Evolutionary conservation across 768 basidiomycete genomes (phyloP).

Genomic region (Mycena metata): DNA sequence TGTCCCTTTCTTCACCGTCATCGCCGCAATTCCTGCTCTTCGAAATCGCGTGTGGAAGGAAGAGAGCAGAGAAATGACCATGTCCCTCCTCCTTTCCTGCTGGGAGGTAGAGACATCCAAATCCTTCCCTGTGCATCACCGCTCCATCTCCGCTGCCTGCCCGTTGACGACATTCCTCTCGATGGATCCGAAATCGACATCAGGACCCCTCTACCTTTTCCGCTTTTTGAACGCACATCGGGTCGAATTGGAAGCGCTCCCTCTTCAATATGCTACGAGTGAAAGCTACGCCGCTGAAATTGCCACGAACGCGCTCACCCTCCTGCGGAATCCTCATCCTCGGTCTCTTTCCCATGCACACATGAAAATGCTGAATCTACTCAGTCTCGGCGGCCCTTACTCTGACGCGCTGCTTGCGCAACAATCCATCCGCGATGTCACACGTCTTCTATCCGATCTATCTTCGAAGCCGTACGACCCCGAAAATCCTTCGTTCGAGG

Average conservation of each 20-base stretch:
- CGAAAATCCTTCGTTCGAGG: too few relatives aligned
- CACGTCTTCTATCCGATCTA: neutral
- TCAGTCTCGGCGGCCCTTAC: neutral
- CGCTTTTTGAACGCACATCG: neutral
- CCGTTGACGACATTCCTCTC: too few relatives aligned
- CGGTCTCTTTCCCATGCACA: neutral
- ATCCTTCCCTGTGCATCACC: neutral
- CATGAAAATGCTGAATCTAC: neutral
- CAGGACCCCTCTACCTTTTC: neutral
- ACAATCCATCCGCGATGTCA: slow-evolving; percentile 9
- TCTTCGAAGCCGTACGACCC: neutral
- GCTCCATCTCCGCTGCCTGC: too few relatives aligned
- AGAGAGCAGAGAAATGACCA: neutral
- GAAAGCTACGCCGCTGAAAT: too few relatives aligned
- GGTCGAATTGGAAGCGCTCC: too few relatives aligned
- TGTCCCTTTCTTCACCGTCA: neutral
- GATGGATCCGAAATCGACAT: too few relatives aligned
- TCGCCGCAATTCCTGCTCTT: neutral
- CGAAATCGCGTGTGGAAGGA: neutral
- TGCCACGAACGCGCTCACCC: neutral
- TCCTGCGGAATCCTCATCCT: neutral
- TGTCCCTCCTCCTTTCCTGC: neutral
- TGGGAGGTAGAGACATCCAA: slow-evolving; percentile 4
- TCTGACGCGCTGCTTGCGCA: slow-evolving; percentile 14
- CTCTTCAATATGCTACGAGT: too few relatives aligned